Base-by-base conservation (phyloP, 805 yeast genomes). In the Ogataea pini region DNA sequence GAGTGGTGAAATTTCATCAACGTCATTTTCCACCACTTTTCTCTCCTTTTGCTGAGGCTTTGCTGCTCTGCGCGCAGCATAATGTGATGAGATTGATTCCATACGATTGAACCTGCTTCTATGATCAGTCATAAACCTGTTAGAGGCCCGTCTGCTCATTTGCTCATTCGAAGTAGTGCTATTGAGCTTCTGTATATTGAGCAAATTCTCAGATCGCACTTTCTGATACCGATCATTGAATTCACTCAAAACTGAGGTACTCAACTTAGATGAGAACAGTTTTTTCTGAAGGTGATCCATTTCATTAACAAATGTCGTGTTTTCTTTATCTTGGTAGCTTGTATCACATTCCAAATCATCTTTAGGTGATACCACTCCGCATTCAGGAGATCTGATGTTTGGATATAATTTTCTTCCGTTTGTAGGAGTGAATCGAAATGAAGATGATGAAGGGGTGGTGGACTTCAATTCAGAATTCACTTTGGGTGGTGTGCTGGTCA, bases 11-110 rank as follows among this genome's bases (percentile, higher is more conserved):
- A 25, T 27, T n/a, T 48, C 42, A 6, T 14, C 27, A 4, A 44
- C 42, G 16, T 49, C 48, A 5, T 9, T 18, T 10, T 34, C 37
- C 13, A 51, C 33, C 2, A 51, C 31, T 16, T 12, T 39, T 8
- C 56, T 33, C 17, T 42, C 18, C 7, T 44, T 29, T 4, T 27
- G 17, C 19, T 34, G 12, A 14, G 45, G 40, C 49, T 51, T 42
- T 7, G 50, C 48, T 10, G 54, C 42, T 49, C 65, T 61, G 42
- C 59, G 60, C 3, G 75, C 76, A 1, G 81, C 76, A 49, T 77
- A 77, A 49, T 77, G 82, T 7, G 67, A 63, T 8, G 72, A 62
- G 14, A 78, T 77, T 14, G 80, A 73, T 19, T 77, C 82, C 82
- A 78, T 76, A 39, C 71, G 62, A 46, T 77, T 65, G 66, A 72